A percentile compares a stretch with the other conserved stretches of the same genome.
Conservation (phyloP, 208 protist species). For the Leptomonas pyrrhocoris region DNA sequence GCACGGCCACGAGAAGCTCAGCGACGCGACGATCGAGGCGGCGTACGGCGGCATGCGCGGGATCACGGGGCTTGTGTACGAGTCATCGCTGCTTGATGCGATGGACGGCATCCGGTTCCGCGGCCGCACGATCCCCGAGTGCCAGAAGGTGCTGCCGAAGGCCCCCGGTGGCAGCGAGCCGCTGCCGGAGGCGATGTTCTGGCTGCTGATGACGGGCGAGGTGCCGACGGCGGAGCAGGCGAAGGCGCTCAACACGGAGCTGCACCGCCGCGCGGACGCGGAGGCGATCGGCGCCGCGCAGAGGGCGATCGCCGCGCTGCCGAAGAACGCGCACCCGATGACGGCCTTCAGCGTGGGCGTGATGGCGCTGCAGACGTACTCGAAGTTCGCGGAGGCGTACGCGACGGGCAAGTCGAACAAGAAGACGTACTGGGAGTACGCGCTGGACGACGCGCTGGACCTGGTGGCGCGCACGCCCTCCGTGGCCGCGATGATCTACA, state of each 20-base stretch:
- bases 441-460: slow-evolving; percentile 95
- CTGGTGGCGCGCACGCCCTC: slow-evolving; percentile 89
- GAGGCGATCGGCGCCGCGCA: slow-evolving; percentile 68
- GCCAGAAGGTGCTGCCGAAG: slow-evolving; percentile 91
- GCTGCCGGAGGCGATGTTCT: slow-evolving; percentile 96
- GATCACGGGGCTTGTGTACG: slow-evolving; percentile 95
- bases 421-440: slow-evolving; percentile 95
- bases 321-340: slow-evolving; percentile 96
- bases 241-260: slow-evolving; percentile 76
- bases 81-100: slow-evolving; percentile 96
- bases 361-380: slow-evolving; percentile 92
- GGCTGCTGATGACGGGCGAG: slow-evolving; percentile 97
- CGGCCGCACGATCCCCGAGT: slow-evolving; percentile 95
- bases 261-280: slow-evolving; percentile 77
- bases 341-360: slow-evolving; percentile 87
- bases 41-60: slow-evolving; percentile 96
- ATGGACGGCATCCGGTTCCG: slow-evolving; percentile 97
- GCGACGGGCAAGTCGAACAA: slow-evolving; percentile 89
- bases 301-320: slow-evolving; percentile 88
- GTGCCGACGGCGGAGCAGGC: slow-evolving; percentile 90
- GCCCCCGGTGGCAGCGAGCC: slow-evolving; percentile 87
- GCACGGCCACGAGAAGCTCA: slow-evolving; percentile 85
- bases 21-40: slow-evolving; percentile 87
- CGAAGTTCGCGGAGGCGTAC: slow-evolving; percentile 95
- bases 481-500: slow-evolving; percentile 94